Evolutionary conservation across 495 filamentous ascomycete species (phyloP).

Genomic region (Aspergillus leporis): DNA sequence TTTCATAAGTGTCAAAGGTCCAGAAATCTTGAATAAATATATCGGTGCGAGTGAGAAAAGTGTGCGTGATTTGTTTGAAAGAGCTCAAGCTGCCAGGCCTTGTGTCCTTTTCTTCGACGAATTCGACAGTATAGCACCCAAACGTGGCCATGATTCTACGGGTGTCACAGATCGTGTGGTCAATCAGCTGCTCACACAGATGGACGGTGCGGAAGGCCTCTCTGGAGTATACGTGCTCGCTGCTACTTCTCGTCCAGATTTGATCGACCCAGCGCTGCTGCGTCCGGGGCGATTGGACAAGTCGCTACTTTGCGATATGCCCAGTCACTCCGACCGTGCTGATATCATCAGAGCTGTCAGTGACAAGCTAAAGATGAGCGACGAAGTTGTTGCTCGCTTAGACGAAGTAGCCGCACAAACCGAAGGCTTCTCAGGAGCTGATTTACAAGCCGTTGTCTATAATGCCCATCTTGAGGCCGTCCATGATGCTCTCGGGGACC

Average conservation of each 20-base stretch:
- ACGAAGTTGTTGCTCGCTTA: slow-evolving; percentile 53
- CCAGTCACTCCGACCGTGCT: slow-evolving; percentile 69
- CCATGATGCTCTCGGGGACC: slow-evolving; percentile 81
- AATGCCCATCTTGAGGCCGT: slow-evolving; percentile 97
- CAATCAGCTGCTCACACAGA: slow-evolving; percentile 96
- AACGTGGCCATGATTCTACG: slow-evolving; percentile 93
- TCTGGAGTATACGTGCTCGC: slow-evolving; percentile 95
- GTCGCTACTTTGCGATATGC: slow-evolving; percentile 85
- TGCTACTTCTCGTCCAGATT: slow-evolving; percentile 84
- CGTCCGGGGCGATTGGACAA: slow-evolving; percentile 91
- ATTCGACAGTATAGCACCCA: slow-evolving; percentile 95
- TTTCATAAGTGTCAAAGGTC: slow-evolving; percentile 97
- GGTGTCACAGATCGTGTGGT: slow-evolving; percentile 98
- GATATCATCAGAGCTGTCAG: slow-evolving; percentile 86
- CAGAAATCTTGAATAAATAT: slow-evolving; percentile 98
- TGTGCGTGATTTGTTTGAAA: slow-evolving; percentile 90
- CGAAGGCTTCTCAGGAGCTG: slow-evolving; percentile 91
- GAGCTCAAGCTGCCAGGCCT: slow-evolving; percentile 83
- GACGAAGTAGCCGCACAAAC: slow-evolving; percentile 73
- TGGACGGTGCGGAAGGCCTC: slow-evolving; percentile 96
- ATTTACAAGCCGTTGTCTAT: slow-evolving; percentile 91
- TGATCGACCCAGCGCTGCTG: slow-evolving; percentile 91
- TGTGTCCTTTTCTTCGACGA: slow-evolving; percentile 98
- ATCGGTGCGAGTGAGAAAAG: slow-evolving; percentile 95
- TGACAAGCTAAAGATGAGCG: slow-evolving; percentile 69